Base-by-base conservation (phyloP, 2,329 filamentous ascomycete species). In the Zasmidium cellare region DNA sequence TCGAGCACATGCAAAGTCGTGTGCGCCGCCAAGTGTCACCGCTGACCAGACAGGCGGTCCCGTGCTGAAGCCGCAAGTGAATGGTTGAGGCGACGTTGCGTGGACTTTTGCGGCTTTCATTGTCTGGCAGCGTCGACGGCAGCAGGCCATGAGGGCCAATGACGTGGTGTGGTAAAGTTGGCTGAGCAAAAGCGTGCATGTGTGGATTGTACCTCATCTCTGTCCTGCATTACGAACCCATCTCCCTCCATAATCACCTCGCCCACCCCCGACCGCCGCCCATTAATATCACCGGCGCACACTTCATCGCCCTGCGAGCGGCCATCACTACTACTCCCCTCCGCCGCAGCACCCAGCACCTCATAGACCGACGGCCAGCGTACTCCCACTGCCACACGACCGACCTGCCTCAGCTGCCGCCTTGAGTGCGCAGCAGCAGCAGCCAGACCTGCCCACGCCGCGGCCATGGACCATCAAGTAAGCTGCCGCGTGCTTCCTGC, bases 381-480 rank as follows among this genome's bases (percentile, higher is more conserved):
- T n/a, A n/a, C n/a, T n/a, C n/a, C n/a, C n/a, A n/a, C n/a, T n/a
- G n/a, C n/a, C n/a, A 18, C 46, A 49, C 46, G 25, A 41, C 41
- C 52, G 49, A 22, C 38, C 47, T 46, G 12, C 49, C 49, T 18
- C 59, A 41, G 53, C 38, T 56, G 49, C 49, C 52, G 51, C 60
- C 55, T 41, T 60, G 41, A 46, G 31, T 28, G 25, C 25, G 25
- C 25, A 28, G 25, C 60, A 60, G 25, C 25, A 28, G 25, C 60
- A 60, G 56, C 61, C 59, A 60, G 60, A 55, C 47, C 22, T 22
- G n/a, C n/a, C n/a, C n/a, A n/a, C n/a, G n/a, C 22, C 50, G 20
- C 57, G 41, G 19, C 24, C 53, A 57, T 60, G 58, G 54, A 59
- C 24, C 54, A 54, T 57, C 46, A 53, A 19, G 53, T 61, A 58